These are phyloP conservation scores for Lachnellula occidentalis DNA, from an alignment of 2,329 filamentous ascomycete genomes.

Conservation along the genomic window DNA sequence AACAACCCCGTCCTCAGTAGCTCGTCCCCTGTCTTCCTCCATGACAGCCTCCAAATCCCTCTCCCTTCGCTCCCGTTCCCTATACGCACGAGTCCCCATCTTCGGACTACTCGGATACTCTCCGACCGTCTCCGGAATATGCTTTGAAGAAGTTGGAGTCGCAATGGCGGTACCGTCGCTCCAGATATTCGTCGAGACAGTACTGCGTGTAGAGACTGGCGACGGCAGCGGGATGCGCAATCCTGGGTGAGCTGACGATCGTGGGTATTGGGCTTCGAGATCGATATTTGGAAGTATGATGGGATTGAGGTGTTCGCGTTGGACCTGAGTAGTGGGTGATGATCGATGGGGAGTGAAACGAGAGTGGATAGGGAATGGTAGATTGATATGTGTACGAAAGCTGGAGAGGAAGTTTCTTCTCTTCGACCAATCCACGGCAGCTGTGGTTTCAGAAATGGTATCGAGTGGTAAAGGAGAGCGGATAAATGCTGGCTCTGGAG, in stretches of 20 bases:
- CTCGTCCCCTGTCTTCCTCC: not conserved
- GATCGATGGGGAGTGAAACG: constrained; percentile 6
- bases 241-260: not conserved
- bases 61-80: constrained; percentile 15
- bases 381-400: constrained; percentile 20
- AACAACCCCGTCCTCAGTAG: constrained; percentile 1
- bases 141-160: not conserved
- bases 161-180: not conserved
- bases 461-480: not conserved
- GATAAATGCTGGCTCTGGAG: not conserved
- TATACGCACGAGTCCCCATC: constrained; percentile 21
- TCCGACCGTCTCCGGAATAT: constrained; percentile 1
- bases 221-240: not conserved
- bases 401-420: constrained; percentile 8
- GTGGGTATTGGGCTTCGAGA: constrained; percentile 2
- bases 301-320: not conserved
- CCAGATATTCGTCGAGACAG: constrained; percentile 4
- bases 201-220: not conserved
- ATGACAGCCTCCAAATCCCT: not conserved
- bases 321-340: not conserved
- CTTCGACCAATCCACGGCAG: not conserved
- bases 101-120: constrained; percentile 9
- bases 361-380: constrained; percentile 20
- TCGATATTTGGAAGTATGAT: not conserved
- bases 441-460: not conserved